These are phyloP conservation scores for Tolypocladium inflatum DNA, from an alignment of 2,329 filamentous ascomycete species.

Conservation along the genomic window DNA sequence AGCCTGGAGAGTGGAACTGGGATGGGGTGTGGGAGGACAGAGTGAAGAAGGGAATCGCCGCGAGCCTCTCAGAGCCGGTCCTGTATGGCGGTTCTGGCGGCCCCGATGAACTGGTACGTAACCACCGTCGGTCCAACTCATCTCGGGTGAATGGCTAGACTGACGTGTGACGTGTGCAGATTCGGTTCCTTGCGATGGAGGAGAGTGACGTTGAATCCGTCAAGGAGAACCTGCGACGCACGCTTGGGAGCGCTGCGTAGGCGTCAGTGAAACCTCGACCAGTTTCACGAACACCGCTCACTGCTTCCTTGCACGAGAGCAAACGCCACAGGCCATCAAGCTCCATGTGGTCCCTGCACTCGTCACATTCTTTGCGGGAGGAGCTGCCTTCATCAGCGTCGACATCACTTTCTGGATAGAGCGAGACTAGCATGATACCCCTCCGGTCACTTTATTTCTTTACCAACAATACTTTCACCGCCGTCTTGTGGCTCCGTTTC, in stretches of 20 bases:
- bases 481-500: background rate
- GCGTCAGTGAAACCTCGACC: background rate
- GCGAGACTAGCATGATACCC: background rate
- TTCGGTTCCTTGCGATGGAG: slow-evolving; percentile 58
- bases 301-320: background rate
- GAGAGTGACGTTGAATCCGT: slow-evolving; percentile 47
- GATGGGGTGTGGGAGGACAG: slow-evolving; percentile 93
- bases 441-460: background rate
- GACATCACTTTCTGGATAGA: background rate
- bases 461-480: background rate
- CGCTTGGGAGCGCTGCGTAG: slow-evolving; percentile 26
- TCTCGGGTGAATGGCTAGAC: background rate
- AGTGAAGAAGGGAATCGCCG: slow-evolving; percentile 68
- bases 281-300: background rate
- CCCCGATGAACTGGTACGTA: slow-evolving; percentile 62
- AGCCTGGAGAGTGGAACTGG: slow-evolving; percentile 90
- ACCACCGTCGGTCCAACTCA: too few species aligned
- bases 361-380: too few species aligned
- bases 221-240: slow-evolving; percentile 49
- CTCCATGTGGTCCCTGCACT: background rate
- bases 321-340: background rate
- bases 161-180: slow-evolving; percentile 27
- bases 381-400: background rate
- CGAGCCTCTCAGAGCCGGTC: slow-evolving; percentile 69
- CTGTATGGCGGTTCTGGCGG: slow-evolving; percentile 59